phyloP scores from a whole-genome alignment of 78 protist species.

The Cavenderia fasciculata region DNA sequence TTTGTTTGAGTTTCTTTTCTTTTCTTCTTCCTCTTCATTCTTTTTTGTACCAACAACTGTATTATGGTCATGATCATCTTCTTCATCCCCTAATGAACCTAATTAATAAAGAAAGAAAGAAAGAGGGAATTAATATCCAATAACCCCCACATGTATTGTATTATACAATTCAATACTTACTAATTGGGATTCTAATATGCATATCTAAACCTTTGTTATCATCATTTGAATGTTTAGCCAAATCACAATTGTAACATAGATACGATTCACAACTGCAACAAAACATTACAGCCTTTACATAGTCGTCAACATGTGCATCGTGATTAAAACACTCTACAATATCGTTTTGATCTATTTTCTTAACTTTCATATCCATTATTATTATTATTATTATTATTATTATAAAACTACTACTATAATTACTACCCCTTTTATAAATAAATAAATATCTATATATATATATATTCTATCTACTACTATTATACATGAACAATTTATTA shows the following conservation, averaged over 20 bases:
- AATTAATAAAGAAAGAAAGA: no score
- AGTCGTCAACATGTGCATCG: conserved; percentile 9
- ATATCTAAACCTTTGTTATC: not conserved
- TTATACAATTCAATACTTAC: not conserved
- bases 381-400: no score
- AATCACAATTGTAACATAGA: conserved; percentile 48
- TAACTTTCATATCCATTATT: not conserved
- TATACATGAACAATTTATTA: no score
- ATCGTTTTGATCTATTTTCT: not conserved
- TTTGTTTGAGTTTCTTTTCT: not conserved
- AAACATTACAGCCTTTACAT: conserved; percentile 11
- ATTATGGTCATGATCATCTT: not conserved
- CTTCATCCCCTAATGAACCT: conserved; percentile 10
- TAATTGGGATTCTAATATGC: conserved; percentile 25
- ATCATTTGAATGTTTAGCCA: not conserved
- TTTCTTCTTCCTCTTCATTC: not conserved
- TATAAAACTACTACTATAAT: no score
- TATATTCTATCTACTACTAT: no score
- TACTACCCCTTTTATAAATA: no score
- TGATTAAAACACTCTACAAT: not conserved
- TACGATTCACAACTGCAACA: conserved; percentile 49
- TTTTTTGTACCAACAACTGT: not conserved
- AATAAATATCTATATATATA: no score
- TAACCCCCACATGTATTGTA: not conserved
- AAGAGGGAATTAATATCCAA: not conserved